A percentile compares a stretch with the other conserved stretches of the same genome.
phyloP scores from a whole-genome alignment of 78 protist genomes.

The Isochrysis galbana region DNA sequence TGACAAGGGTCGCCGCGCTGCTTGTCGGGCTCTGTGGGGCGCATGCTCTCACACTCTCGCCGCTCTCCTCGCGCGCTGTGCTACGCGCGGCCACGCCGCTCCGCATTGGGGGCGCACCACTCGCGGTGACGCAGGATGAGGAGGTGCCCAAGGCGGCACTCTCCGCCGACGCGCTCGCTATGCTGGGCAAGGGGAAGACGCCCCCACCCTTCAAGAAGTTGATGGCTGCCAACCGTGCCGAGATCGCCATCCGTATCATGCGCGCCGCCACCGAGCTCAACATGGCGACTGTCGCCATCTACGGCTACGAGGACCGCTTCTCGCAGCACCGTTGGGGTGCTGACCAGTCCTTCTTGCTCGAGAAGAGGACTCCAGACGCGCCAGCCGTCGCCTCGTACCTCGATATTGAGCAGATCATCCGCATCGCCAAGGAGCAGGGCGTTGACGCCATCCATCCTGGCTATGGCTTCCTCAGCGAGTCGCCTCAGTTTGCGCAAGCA shows the following conservation, averaged over 20 bases:
- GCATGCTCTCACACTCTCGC: too few species aligned
- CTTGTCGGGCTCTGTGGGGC: too few species aligned
- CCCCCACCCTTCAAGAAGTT: conserved; percentile 42
- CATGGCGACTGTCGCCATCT: conserved; percentile 51
- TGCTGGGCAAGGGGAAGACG: not conserved
- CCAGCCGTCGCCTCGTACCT: conserved; percentile 66
- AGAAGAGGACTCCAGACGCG: not conserved
- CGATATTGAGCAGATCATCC: conserved; percentile 54
- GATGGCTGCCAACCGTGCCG: conserved; percentile 69
- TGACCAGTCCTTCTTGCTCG: conserved; percentile 65
- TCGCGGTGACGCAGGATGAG: too few species aligned
- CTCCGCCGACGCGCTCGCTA: too few species aligned
- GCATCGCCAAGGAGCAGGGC: conserved; percentile 47
- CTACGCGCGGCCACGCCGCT: too few species aligned
- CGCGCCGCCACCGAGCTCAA: conserved; percentile 64
- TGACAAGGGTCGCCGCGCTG: too few species aligned
- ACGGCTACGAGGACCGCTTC: conserved; percentile 19
- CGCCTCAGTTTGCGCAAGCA: conserved; percentile 34
- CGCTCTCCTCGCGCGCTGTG: too few species aligned
- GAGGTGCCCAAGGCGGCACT: too few species aligned
- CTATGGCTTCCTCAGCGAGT: conserved; percentile 52
- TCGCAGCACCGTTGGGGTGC: conserved; percentile 49
- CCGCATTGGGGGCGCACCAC: too few species aligned
- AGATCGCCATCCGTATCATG: conserved; percentile 56
- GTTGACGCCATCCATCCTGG: conserved; percentile 72